phyloP scores from a whole-genome alignment of 208 protist species.

The Leishmania guyanensis region DNA sequence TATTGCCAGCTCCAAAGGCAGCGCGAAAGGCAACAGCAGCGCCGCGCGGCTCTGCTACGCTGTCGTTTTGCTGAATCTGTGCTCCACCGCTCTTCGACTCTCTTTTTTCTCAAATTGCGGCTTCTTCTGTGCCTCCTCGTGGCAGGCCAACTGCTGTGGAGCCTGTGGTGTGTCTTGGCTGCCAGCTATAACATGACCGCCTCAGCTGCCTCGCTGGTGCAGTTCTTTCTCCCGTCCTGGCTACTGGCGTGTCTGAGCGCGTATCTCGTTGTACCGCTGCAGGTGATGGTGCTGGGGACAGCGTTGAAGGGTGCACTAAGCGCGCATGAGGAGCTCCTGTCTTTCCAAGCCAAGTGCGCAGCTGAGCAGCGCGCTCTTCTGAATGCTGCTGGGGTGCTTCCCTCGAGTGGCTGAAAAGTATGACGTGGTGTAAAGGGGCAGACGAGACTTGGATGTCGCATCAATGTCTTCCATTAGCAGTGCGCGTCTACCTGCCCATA shows the following conservation, averaged over 20 bases:
- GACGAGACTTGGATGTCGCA: neutral
- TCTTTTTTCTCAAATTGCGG: slow-evolving; percentile 38
- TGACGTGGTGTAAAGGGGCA: neutral
- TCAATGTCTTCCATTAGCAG: neutral
- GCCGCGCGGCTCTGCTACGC: slow-evolving; percentile 15
- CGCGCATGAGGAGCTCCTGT: slow-evolving; percentile 27
- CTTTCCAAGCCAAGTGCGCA: slow-evolving; percentile 23
- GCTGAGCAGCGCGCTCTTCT: slow-evolving; percentile 28
- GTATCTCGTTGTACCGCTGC: slow-evolving; percentile 18
- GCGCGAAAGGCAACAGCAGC: neutral
- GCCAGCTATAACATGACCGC: neutral
- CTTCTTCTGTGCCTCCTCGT: slow-evolving; percentile 36
- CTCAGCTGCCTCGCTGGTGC: neutral
- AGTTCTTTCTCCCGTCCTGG: slow-evolving; percentile 21
- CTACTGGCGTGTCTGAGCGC: slow-evolving; percentile 13
- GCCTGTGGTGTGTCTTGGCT: slow-evolving; percentile 11
- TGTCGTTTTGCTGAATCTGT: slow-evolving; percentile 13
- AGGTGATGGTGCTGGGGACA: slow-evolving; percentile 19
- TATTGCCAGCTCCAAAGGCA: neutral
- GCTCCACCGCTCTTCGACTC: slow-evolving; percentile 21
- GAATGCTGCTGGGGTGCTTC: slow-evolving; percentile 7
- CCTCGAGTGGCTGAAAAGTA: neutral
- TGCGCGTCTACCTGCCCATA: neutral
- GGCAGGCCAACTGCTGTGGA: slow-evolving; percentile 25
- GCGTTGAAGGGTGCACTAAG: slow-evolving; percentile 22